Evolutionary conservation across 345 rosid species (phyloP).

Genomic region (Fremontodendron californicum): DNA sequence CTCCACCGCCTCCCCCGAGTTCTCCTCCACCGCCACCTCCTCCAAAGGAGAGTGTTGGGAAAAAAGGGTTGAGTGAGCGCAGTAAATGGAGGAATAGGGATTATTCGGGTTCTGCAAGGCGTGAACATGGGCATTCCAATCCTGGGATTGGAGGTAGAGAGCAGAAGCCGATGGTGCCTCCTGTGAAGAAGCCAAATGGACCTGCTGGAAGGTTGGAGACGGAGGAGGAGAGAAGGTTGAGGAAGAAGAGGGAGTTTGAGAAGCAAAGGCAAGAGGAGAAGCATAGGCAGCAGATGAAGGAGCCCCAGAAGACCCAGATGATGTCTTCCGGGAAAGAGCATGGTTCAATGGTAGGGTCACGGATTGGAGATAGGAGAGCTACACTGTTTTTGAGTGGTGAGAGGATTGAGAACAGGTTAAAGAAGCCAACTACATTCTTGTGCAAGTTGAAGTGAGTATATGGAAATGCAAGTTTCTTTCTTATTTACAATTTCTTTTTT

Average conservation of each 20-base stretch:
- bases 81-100: conserved; percentile 34
- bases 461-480: conserved; percentile 1
- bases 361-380: conserved; percentile 77
- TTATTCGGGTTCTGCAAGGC: conserved; percentile 28
- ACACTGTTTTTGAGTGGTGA: conserved; percentile 66
- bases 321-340: conserved; percentile 60
- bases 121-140: conserved; percentile 43
- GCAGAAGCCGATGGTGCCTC: conserved; percentile 40
- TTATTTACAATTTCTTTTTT: not conserved
- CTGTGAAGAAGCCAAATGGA: conserved; percentile 46
- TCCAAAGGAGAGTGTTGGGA: conserved; percentile 41
- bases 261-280: conserved; percentile 76
- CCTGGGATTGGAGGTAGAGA: conserved; percentile 39
- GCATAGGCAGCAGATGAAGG: conserved; percentile 63
- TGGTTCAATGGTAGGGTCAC: conserved; percentile 66
- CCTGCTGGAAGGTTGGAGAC: conserved; percentile 59
- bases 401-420: conserved; percentile 85
- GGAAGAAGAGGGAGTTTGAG: conserved; percentile 91
- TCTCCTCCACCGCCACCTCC: conserved; percentile 85
- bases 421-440: conserved; percentile 95
- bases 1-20: conserved; percentile 86
- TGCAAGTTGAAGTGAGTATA: conserved; percentile 95
- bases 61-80: conserved; percentile 33
- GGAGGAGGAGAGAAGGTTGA: conserved; percentile 83
- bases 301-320: conserved; percentile 56